Base-by-base conservation (phyloP, 2,329 filamentous ascomycete genomes). In the Alternaria panax region DNA sequence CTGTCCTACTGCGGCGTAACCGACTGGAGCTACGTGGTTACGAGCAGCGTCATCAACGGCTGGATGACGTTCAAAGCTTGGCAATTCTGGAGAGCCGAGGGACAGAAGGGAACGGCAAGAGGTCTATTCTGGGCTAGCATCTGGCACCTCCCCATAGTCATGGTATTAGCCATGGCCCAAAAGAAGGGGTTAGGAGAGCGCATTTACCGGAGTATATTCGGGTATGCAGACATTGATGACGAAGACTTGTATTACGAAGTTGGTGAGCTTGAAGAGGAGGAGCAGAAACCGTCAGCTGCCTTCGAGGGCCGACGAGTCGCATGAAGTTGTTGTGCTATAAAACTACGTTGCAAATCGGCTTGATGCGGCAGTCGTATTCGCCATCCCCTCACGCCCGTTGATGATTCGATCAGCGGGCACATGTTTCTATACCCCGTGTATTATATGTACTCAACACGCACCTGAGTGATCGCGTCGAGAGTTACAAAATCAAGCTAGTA, bases 71-170 rank as follows among this genome's bases (percentile, higher is more conserved):
- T 87, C 54, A 90, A 96, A 78, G 92, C 94, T 0, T 87, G 92
- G 69, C 83, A 84, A 36, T 97, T 98, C 80, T 97, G 91, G 89
- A 86, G 85, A 63, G 82, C 87, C 27, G 87, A 92, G 70, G 94
- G 94, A 12, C 86, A 90, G 62, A 88, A 89, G 68, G 93, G 93
- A 2, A 92, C 87, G 18, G 93, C 95, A 2, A 86, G 92, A 56
- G 89, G 90, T 0, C 79, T 99, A 52, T 99, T 99, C 78, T 99
- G 95, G 95, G 93, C 95, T 2, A 97, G 92, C 76, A 92, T 99
- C 9, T 98, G 94, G 95, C 93, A 97, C 80, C 78, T 99, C 47
- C 95, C 95, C 0, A 90, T 90, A 25, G 85, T 98, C 41, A 88
- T 99, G 84, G 92, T 97, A 46, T 82, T 97, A 61, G 94, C 93